A percentile compares a stretch with the other conserved stretches of the same genome.
phyloP scores from a whole-genome alignment of 2,329 filamentous ascomycete genomes.

The Botrytis tulipae region DNA sequence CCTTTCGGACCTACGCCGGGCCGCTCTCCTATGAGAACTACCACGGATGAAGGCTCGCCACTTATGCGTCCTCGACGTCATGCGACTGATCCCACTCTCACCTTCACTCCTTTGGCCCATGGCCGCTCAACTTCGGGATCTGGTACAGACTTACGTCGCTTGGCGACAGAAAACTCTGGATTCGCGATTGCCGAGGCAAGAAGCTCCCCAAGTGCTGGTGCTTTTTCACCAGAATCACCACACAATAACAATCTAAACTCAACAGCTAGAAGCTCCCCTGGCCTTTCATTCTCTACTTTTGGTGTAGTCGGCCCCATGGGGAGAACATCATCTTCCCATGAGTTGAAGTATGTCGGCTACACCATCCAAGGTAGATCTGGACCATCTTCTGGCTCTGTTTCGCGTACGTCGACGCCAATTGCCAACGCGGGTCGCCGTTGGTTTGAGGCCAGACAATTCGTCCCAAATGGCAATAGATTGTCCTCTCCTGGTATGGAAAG shows the following conservation, averaged over 20 bases:
- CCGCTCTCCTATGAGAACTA: constrained; percentile 1
- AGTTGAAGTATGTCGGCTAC: not conserved
- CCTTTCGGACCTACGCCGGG: not conserved
- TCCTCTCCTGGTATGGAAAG: not conserved
- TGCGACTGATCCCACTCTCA: not conserved
- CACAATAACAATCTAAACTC: not conserved
- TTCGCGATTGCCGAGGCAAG: not conserved
- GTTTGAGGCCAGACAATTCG: constrained; percentile 1
- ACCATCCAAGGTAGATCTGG: not conserved
- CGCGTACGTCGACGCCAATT: not conserved
- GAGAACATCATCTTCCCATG: not conserved
- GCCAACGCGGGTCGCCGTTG: not conserved
- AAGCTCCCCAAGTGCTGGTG: not conserved
- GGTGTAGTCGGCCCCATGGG: not conserved
- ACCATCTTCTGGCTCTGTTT: not conserved
- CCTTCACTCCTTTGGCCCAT: not conserved
- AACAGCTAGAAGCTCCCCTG: constrained; percentile 7
- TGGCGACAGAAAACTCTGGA: not conserved
- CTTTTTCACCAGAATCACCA: not conserved
- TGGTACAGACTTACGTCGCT: constrained; percentile 1
- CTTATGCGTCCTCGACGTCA: constrained; percentile 4
- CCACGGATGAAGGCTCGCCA: constrained; percentile 13
- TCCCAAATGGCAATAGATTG: not conserved
- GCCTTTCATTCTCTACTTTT: not conserved
- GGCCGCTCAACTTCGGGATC: not conserved